These are phyloP conservation scores for Panicum hallii DNA, from an alignment of 202 grass and related monocot genomes.

Conservation along the genomic window DNA sequence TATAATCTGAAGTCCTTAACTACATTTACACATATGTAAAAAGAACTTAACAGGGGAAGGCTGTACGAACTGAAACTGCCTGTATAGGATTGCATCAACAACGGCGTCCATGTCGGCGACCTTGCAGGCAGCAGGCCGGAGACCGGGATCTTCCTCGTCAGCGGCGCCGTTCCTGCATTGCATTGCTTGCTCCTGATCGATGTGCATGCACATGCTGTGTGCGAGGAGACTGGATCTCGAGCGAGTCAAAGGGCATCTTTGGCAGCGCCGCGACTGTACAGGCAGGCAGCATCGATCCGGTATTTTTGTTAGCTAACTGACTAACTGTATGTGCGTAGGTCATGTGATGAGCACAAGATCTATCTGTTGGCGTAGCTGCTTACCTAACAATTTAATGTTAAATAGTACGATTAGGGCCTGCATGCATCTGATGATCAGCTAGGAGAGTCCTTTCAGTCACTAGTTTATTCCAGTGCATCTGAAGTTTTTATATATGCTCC, in stretches of 20 bases:
- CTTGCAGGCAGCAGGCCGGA: conserved; percentile 26
- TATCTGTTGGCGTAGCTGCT: conserved; percentile 10
- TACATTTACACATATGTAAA: neutral
- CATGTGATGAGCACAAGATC: conserved; percentile 56
- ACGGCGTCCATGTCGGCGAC: conserved; percentile 39
- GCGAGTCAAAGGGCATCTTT: conserved; percentile 50
- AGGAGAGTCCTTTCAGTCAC: conserved; percentile 29
- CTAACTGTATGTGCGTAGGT: conserved; percentile 25
- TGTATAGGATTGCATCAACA: conserved; percentile 19
- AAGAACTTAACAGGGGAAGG: neutral
- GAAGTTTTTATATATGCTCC: conserved; percentile 19
- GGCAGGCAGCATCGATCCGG: conserved; percentile 42
- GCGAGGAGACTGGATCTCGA: conserved; percentile 37
- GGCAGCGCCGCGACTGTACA: conserved; percentile 26
- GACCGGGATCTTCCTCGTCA: conserved; percentile 32
- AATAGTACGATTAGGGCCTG: conserved; percentile 38
- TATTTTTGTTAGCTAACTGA: conserved; percentile 53
- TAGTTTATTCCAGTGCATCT: conserved; percentile 38
- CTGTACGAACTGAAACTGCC: neutral
- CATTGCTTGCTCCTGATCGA: neutral
- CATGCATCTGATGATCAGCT: conserved; percentile 44
- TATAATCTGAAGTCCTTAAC: neutral
- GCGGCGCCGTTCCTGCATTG: neutral
- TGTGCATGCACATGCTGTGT: conserved; percentile 39
- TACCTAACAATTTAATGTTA: conserved; percentile 29